Evolutionary conservation across 345 rosid species (phyloP).

Genomic region (Psidium guajava): DNA sequence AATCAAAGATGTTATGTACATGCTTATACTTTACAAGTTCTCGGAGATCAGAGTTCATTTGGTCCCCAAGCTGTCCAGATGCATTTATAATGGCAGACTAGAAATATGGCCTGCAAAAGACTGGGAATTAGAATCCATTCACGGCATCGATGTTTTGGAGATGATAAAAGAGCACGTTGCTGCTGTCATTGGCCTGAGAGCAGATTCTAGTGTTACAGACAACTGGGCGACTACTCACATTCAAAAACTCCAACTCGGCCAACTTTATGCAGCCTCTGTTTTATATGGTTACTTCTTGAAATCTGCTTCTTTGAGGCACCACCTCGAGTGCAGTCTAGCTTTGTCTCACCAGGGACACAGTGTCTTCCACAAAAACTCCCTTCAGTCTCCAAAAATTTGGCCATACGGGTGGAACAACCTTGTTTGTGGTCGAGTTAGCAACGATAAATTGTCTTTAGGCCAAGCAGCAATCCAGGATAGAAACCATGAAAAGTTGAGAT

Average conservation of each 20-base stretch:
- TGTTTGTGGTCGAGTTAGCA: slow-evolving; percentile 23
- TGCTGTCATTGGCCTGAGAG: slow-evolving; percentile 61
- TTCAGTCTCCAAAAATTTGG: slow-evolving; percentile 22
- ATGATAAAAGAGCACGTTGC: slow-evolving; percentile 68
- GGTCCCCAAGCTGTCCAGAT: slow-evolving; percentile 77
- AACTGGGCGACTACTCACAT: slow-evolving; percentile 79
- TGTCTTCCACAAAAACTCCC: slow-evolving; percentile 11
- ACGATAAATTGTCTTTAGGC: slow-evolving; percentile 4
- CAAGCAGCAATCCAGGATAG: slow-evolving; percentile 12
- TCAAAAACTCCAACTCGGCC: slow-evolving; percentile 32
- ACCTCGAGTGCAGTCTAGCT: slow-evolving; percentile 40
- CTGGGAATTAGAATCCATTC: slow-evolving; percentile 89
- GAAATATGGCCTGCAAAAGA: slow-evolving; percentile 86
- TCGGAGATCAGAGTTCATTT: slow-evolving; percentile 76
- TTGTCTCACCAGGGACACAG: slow-evolving; percentile 9
- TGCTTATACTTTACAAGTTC: slow-evolving; percentile 70
- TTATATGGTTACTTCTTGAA: slow-evolving; percentile 81
- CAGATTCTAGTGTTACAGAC: slow-evolving; percentile 68
- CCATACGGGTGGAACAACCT: slow-evolving; percentile 23
- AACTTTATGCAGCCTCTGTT: slow-evolving; percentile 54
- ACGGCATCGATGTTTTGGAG: slow-evolving; percentile 52
- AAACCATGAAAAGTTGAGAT: slow-evolving; percentile 29
- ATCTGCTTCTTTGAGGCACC: slow-evolving; percentile 64
- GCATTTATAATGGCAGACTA: slow-evolving; percentile 73
- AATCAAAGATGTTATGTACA: slow-evolving; percentile 85